Conservation (phyloP, 2,329 filamentous ascomycete genomes). For the Dactylellina cionopaga region DNA sequence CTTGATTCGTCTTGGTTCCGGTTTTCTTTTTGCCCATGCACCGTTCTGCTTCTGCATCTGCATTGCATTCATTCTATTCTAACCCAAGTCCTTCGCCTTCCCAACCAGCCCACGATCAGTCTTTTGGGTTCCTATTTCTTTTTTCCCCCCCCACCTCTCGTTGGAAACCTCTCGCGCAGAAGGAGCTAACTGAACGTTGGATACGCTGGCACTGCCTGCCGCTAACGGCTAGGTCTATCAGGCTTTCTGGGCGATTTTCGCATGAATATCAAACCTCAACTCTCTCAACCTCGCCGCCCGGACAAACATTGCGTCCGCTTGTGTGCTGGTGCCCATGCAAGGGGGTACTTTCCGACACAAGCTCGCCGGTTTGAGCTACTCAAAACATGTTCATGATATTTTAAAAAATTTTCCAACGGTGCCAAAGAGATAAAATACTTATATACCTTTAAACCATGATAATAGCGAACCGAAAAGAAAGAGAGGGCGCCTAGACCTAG, state of each 20-base stretch:
- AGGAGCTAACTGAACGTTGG: neutral
- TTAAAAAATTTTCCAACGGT: neutral
- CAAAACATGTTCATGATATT: constrained; percentile 15
- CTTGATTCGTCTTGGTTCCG: constrained; percentile 22
- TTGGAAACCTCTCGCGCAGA: neutral
- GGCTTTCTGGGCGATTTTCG: constrained; percentile 19
- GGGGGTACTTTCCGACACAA: constrained; percentile 22
- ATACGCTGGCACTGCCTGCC: constrained; percentile 47
- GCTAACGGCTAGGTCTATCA: constrained; percentile 37
- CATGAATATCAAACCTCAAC: constrained; percentile 39
- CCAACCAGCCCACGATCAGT: constrained; percentile 4
- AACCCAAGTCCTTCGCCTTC: constrained; percentile 10
- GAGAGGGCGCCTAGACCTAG: constrained; percentile 22
- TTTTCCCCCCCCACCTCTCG: neutral
- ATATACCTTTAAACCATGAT: too few species aligned
- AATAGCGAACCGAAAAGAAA: too few species aligned
- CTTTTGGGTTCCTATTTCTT: neutral
- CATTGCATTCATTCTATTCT: constrained; percentile 30
- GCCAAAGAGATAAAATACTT: too few species aligned
- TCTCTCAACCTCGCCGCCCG: constrained; percentile 21
- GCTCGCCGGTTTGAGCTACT: constrained; percentile 30
- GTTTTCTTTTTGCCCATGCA: neutral
- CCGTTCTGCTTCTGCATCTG: neutral
- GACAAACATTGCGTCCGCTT: constrained; percentile 38
- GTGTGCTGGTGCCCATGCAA: constrained; percentile 43